Percentiles rank a stretch among this genome's conserved stretches.
Conservation (phyloP, 306 rosid genomes). For the Inga leiocalycina region DNA sequence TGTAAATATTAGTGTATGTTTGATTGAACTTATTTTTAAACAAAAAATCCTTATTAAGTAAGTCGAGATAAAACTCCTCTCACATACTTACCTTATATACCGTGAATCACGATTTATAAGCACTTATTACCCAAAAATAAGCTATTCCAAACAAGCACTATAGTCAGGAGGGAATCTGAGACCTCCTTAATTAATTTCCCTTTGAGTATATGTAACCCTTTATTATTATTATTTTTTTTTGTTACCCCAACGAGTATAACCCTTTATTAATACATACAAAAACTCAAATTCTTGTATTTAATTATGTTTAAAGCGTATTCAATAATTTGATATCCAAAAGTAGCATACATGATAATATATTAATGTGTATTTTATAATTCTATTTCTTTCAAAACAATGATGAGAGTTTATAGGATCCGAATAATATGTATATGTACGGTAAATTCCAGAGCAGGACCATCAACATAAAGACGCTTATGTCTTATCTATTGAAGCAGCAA, state of each 20-base stretch:
- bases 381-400: no score
- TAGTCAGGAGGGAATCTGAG: not conserved
- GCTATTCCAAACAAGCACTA: no score
- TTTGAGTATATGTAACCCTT: no score
- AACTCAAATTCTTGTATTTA: not conserved
- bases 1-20: not conserved
- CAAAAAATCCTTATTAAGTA: no score
- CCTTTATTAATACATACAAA: not conserved
- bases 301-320: not conserved
- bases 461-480: conserved; percentile 31
- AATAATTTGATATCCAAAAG: not conserved
- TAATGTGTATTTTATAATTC: no score
- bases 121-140: no score
- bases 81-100: no score
- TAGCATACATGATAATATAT: no score
- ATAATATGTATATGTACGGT: not conserved
- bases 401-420: not conserved
- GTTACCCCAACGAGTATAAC: not conserved
- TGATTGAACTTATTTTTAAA: no score
- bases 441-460: conserved; percentile 37
- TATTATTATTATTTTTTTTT: no score
- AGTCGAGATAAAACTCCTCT: no score
- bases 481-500: conserved; percentile 29
- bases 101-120: no score
- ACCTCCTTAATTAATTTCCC: not conserved